These are phyloP conservation scores for Penicillium rolfsii DNA, from an alignment of 2,329 filamentous ascomycete genomes.

Conservation along the genomic window DNA sequence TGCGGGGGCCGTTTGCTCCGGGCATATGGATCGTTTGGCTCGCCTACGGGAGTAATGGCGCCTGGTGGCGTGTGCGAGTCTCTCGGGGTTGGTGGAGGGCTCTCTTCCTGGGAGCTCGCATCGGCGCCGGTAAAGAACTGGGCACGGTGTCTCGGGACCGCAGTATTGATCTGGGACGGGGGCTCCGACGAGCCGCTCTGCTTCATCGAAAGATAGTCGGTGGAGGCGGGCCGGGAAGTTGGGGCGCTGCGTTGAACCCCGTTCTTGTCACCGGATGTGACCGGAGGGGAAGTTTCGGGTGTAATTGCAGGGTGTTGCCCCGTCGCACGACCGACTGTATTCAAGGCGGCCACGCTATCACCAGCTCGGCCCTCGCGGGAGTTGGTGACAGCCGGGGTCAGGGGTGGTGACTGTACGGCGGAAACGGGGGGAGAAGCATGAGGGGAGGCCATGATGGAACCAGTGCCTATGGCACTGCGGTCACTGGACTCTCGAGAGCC, in stretches of 20 bases:
- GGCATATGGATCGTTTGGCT: slow-evolving; percentile 84
- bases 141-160: slow-evolving; percentile 53
- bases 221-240: slow-evolving; percentile 46
- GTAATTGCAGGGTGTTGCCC: slow-evolving; percentile 50
- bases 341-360: slow-evolving; percentile 37
- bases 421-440: slow-evolving; percentile 68
- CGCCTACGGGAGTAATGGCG: slow-evolving; percentile 77
- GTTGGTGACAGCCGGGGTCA: slow-evolving; percentile 80
- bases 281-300: slow-evolving; percentile 58
- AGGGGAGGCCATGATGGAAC: slow-evolving; percentile 68
- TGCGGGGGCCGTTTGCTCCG: slow-evolving; percentile 76
- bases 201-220: slow-evolving; percentile 45
- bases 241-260: slow-evolving; percentile 40
- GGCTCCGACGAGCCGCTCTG: slow-evolving; percentile 51
- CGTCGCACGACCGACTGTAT: slow-evolving; percentile 38
- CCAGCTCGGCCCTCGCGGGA: slow-evolving; percentile 56
- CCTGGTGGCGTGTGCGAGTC: slow-evolving; percentile 63
- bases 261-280: slow-evolving; percentile 41
- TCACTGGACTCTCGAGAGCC: slow-evolving; percentile 63
- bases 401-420: slow-evolving; percentile 81
- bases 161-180: slow-evolving; percentile 46
- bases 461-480: slow-evolving; percentile 61
- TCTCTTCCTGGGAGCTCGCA: slow-evolving; percentile 60
- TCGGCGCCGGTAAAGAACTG: slow-evolving; percentile 63
- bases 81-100: slow-evolving; percentile 63